Conservation (phyloP, 2,329 filamentous ascomycete species). For the Myriosclerotinia curreyana region DNA sequence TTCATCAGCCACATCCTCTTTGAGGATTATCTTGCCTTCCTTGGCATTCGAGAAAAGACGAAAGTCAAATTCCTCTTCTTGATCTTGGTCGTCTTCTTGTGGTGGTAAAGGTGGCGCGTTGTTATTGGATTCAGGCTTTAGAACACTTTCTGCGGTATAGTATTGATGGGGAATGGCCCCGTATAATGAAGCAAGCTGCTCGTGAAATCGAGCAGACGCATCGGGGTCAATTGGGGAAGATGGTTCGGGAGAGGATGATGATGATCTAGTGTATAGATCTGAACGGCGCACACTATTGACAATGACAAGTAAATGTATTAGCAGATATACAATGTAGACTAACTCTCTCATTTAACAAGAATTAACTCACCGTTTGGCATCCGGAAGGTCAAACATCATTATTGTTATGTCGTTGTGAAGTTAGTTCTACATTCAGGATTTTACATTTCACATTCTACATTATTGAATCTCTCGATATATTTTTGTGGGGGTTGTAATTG, state of each 20-base stretch:
- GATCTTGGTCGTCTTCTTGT: constrained; percentile 14
- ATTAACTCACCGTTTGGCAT: constrained; percentile 50
- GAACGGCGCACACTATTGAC: constrained; percentile 54
- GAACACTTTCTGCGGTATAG: background rate
- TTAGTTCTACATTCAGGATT: no score
- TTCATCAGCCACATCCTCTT: constrained; percentile 42
- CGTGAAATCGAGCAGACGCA: constrained; percentile 25
- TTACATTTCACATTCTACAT: no score
- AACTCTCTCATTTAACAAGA: background rate
- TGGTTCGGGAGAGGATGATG: constrained; percentile 26
- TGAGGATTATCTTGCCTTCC: constrained; percentile 49
- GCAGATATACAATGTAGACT: background rate
- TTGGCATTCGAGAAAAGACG: constrained; percentile 49
- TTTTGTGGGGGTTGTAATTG: constrained; percentile 12
- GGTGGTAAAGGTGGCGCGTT: constrained; percentile 24
- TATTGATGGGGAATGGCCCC: constrained; percentile 25
- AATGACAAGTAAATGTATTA: constrained; percentile 20
- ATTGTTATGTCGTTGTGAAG: constrained; percentile 8
- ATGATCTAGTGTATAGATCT: constrained; percentile 46
- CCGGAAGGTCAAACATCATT: constrained; percentile 51
- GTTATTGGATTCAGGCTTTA: constrained; percentile 29
- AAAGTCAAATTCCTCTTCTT: constrained; percentile 51
- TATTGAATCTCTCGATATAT: constrained; percentile 9
- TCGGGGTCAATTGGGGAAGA: constrained; percentile 33
- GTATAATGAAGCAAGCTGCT: constrained; percentile 32